Evolutionary conservation across 768 basidiomycete species (phyloP), one percentile per base, ranked within the genome.

Genomic region (Cystobasidium tubakii): DNA sequence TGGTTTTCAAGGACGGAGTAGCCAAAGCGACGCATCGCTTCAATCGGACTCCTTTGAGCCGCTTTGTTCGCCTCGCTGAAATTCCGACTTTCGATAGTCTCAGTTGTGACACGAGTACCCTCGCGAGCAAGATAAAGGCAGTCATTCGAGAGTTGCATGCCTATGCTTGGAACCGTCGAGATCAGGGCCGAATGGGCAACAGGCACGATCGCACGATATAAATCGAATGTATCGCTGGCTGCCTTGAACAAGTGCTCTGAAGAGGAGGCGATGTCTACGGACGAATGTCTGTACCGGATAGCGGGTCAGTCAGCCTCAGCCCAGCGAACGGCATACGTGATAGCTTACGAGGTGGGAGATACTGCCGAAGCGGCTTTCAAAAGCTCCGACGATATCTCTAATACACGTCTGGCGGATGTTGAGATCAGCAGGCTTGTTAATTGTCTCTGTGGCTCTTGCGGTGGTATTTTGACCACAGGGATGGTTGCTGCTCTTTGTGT

Each of bases 81-180:
- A 21, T 4, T 19, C 6, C 42, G 27, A 7, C 29, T 74, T 7
- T 15, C 36, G 55, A 50, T n/a, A 33, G 25, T 53, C 2, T 6
- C 27, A 12, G 36, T 34, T 10, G 27, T 43, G 19, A 63, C 6
- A 13, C 60, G 29, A 15, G 71, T 66, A 2, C 79, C 76, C 25
- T 78, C 74, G 1, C 54, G 43, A 0, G 82, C 78, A 7, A 84
- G 78, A 76, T 81, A 80, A 0, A 77, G 63, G 34, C 77, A 78
- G 60, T 84, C 83, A 77, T 84, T 84, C 43, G 79, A 78, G 73
- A 81, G 80, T 74, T 84, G 83, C 80, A 84, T 82, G 0, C 81
- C 81, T 23, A 84, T 70, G 6, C 81, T 80, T 0, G 83, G 83
- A 7, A 82, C 81, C 27, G 80, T 78, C 4, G 71, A 55, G 25